Percentiles rank a stretch among this genome's conserved stretches.
Conservation (phyloP, 2,329 filamentous ascomycete genomes). For the Colletotrichum musae region DNA sequence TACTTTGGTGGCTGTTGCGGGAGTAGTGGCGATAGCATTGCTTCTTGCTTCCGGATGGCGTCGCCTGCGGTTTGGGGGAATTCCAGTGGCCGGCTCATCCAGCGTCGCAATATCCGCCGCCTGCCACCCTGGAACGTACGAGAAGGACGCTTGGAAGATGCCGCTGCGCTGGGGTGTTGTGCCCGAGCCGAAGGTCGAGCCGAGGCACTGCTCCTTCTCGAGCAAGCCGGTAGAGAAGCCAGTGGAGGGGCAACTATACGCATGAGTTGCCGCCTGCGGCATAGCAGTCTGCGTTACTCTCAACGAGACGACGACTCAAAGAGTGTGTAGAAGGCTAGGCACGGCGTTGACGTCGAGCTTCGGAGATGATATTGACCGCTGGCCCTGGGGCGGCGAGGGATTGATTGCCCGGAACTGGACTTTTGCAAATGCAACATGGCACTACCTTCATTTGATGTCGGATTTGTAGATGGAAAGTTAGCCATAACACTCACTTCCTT, state of each 20-base stretch:
- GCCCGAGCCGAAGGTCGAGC: not conserved
- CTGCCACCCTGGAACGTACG: not conserved
- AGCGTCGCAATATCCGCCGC: not conserved
- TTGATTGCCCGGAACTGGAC: too few species aligned
- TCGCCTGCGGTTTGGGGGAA: not conserved
- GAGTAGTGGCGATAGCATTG: not conserved
- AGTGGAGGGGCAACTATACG: not conserved
- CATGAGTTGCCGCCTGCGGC: too few species aligned
- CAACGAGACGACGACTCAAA: too few species aligned
- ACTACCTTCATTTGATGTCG: too few species aligned
- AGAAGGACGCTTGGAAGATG: not conserved
- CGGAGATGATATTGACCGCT: too few species aligned
- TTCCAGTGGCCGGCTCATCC: not conserved
- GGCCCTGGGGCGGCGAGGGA: too few species aligned
- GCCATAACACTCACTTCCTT: too few species aligned
- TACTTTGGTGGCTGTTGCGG: not conserved
- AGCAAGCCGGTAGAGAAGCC: not conserved
- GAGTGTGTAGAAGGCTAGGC: too few species aligned
- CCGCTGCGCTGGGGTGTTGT: not conserved
- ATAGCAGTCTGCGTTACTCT: too few species aligned
- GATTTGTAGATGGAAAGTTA: too few species aligned
- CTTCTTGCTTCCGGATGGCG: not conserved
- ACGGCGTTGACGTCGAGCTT: too few species aligned
- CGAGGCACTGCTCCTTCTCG: not conserved
- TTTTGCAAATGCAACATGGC: too few species aligned